Evolutionary conservation across 139 green algal species (phyloP).

Genomic region (Chlamydomonas asymmetrica): DNA sequence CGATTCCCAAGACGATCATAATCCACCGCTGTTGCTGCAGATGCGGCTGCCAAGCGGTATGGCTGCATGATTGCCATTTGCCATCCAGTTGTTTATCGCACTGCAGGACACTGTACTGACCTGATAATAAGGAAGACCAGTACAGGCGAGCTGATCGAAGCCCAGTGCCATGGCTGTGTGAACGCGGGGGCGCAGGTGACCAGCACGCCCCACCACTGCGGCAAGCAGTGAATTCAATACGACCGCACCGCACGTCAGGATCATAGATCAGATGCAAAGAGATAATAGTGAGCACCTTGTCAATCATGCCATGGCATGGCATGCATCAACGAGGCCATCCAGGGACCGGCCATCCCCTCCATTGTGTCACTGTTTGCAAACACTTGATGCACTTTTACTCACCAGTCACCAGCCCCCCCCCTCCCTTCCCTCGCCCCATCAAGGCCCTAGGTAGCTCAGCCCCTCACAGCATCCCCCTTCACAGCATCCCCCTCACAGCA

Average conservation of each 20-base stretch:
- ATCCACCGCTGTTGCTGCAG: neutral
- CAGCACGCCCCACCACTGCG: constrained; percentile 74
- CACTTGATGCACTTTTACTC: neutral
- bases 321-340: neutral
- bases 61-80: neutral
- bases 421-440: too few relatives aligned
- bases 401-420: constrained; percentile 9
- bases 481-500: too few relatives aligned
- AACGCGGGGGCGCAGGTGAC: constrained; percentile 48
- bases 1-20: neutral
- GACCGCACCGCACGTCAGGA: neutral
- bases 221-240: neutral
- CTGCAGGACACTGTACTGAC: too few relatives aligned
- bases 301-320: neutral
- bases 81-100: neutral
- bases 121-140: constrained; percentile 71
- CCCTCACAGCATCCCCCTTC: too few relatives aligned
- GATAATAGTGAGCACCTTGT: neutral
- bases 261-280: neutral
- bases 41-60: neutral
- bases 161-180: constrained; percentile 35
- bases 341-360: neutral
- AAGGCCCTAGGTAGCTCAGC: too few relatives aligned
- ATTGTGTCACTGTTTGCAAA: neutral
- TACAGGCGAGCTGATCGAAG: constrained; percentile 58